A percentile compares a stretch with the other conserved stretches of the same genome.
phyloP scores from a whole-genome alignment of 441 rosid genomes.

The Geranium incanum region DNA sequence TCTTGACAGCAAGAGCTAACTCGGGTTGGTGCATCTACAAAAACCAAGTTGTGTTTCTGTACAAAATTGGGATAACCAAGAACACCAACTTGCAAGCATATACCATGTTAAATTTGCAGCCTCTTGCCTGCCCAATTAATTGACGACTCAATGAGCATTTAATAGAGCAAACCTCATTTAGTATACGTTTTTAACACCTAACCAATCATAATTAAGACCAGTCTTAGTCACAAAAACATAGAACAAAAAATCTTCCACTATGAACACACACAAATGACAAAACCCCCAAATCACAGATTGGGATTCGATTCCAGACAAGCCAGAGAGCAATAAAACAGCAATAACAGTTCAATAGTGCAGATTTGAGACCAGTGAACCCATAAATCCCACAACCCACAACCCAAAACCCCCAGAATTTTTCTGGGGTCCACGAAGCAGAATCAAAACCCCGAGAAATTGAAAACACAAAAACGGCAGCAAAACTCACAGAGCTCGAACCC shows the following conservation, averaged over 20 bases:
- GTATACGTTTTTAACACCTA: not conserved
- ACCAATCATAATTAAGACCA: not conserved
- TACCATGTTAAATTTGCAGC: not conserved
- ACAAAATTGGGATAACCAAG: not conserved
- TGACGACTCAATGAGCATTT: not conserved
- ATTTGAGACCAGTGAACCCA: not conserved
- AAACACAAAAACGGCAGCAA: not conserved
- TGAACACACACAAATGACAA: not conserved
- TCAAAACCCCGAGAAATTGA: not conserved
- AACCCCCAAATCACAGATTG: not conserved
- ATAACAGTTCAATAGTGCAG: not conserved
- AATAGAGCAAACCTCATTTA: not conserved
- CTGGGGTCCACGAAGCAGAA: not conserved
- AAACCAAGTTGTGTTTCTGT: not conserved
- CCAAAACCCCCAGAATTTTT: not conserved
- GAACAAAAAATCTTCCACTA: not conserved
- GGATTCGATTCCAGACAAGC: not conserved
- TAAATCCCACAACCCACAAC: not conserved
- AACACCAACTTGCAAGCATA: not conserved
- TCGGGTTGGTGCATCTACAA: not conserved
- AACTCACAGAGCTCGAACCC: conserved; percentile 73
- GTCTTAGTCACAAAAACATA: not conserved
- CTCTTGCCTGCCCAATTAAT: not conserved
- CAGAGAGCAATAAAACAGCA: not conserved
- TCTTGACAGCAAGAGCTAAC: not conserved